A percentile compares a stretch with the other conserved stretches of the same genome.
Evolutionary conservation across 441 rosid genomes (phyloP).

Genomic region (Adansonia gregorii): DNA sequence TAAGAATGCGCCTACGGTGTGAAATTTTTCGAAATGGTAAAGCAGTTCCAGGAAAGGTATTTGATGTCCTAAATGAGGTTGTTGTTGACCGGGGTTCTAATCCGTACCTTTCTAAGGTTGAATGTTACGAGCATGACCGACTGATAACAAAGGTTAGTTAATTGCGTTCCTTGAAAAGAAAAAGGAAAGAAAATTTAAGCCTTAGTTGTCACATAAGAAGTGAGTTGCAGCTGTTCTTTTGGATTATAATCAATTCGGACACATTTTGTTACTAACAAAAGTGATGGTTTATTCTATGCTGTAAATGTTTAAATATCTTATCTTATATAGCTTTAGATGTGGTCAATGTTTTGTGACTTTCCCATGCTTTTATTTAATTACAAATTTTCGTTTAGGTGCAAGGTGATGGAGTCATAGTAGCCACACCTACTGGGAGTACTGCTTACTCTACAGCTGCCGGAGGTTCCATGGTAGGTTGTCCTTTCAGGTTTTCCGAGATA

Average conservation of each 20-base stretch:
- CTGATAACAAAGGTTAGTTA: conserved; percentile 86
- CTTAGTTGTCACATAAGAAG: conserved; percentile 9
- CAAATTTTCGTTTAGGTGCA: conserved; percentile 63
- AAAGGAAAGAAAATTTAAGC: neutral
- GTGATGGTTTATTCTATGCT: conserved; percentile 1
- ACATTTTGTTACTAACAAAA: neutral
- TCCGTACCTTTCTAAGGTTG: conserved; percentile 97
- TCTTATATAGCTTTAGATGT: neutral
- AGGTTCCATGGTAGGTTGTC: conserved; percentile 83
- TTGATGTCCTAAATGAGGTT: conserved; percentile 88
- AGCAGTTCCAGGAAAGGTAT: conserved; percentile 90
- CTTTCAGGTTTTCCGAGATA: conserved; percentile 13
- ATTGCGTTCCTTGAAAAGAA: conserved; percentile 21
- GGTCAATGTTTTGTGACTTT: neutral
- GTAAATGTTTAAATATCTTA: conserved; percentile 13
- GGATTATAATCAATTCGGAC: conserved; percentile 6
- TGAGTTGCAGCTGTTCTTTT: neutral
- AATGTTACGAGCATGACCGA: conserved; percentile 93
- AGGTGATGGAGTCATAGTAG: conserved; percentile 98
- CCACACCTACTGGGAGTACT: conserved; percentile 98
- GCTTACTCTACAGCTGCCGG: conserved; percentile 99
- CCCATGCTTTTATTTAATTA: neutral
- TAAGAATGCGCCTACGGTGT: conserved; percentile 89
- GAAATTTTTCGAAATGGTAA: conserved; percentile 88
- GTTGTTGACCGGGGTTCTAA: conserved; percentile 98